A percentile compares a stretch with the other conserved stretches of the same genome.
Evolutionary conservation across 2,329 filamentous ascomycete genomes (phyloP).

Genomic region (Ascochyta pisi): DNA sequence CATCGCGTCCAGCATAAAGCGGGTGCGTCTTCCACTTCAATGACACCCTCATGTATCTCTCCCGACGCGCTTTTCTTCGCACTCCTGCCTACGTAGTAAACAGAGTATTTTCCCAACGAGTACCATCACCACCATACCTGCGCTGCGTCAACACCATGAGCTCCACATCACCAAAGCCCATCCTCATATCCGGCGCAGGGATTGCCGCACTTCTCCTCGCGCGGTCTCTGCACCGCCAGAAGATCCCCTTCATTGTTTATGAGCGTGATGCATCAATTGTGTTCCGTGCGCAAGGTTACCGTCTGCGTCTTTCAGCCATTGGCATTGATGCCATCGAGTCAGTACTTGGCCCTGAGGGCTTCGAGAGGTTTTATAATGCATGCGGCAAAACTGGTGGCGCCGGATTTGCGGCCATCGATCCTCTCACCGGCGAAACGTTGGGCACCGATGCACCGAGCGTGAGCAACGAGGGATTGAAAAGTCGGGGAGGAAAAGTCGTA

Average conservation of each 20-base stretch:
- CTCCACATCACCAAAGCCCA: slow-evolving; percentile 44
- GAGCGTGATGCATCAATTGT: slow-evolving; percentile 55
- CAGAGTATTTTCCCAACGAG: background rate
- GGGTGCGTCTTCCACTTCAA: background rate
- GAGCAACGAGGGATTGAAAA: slow-evolving; percentile 49
- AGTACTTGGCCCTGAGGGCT: slow-evolving; percentile 59
- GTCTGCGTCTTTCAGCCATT: slow-evolving; percentile 63
- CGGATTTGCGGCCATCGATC: slow-evolving; percentile 61
- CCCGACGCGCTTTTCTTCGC: background rate
- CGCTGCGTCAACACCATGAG: slow-evolving; percentile 25
- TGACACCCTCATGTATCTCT: background rate
- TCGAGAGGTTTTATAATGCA: slow-evolving; percentile 63
- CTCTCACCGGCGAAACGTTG: slow-evolving; percentile 59
- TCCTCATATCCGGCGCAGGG: slow-evolving; percentile 49
- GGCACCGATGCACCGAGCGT: slow-evolving; percentile 24
- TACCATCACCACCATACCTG: slow-evolving; percentile 5
- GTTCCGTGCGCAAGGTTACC: slow-evolving; percentile 69
- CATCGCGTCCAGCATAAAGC: slow-evolving; percentile 3
- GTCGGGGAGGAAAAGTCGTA: slow-evolving; percentile 65
- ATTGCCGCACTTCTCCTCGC: slow-evolving; percentile 43
- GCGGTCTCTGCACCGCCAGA: slow-evolving; percentile 35
- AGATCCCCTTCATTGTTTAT: slow-evolving; percentile 45
- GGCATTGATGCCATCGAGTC: slow-evolving; percentile 68
- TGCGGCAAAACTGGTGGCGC: slow-evolving; percentile 67
- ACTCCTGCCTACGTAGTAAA: background rate